Conservation (phyloP, 495 filamentous ascomycete species). For the Elaphomyces granulatus region DNA sequence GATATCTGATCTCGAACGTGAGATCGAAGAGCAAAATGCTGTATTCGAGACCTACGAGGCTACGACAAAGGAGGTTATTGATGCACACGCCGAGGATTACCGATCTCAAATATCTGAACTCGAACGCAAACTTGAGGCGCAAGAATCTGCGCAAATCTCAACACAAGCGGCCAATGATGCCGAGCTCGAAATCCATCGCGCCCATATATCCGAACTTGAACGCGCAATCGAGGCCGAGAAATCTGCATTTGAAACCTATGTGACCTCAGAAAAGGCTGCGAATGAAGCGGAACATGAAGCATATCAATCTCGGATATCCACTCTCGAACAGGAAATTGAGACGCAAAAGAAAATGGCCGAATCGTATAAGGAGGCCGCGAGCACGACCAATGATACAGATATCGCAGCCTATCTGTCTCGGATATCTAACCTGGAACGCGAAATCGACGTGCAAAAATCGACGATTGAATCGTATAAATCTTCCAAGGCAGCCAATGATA, state of each 20-base stretch:
- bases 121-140: no score
- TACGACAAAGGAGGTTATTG: no score
- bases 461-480: slow-evolving; percentile 38
- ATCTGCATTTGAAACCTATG: not conserved
- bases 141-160: no score
- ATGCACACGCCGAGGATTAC: no score
- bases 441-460: slow-evolving; percentile 30
- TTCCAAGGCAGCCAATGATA: slow-evolving; percentile 15
- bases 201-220: slow-evolving; percentile 31
- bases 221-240: slow-evolving; percentile 4
- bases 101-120: no score
- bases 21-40: no score
- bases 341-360: no score
- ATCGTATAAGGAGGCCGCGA: no score
- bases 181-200: slow-evolving; percentile 35
- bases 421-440: slow-evolving; percentile 23
- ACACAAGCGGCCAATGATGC: slow-evolving; percentile 16
- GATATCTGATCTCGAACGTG: slow-evolving; percentile 40
- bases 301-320: slow-evolving; percentile 37
- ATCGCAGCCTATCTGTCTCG: slow-evolving; percentile 37
- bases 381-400: slow-evolving; percentile 21
- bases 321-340: slow-evolving; percentile 43
- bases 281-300: no score
- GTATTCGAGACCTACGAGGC: no score
- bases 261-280: no score